Conservation (phyloP, 495 filamentous ascomycete species). For the Xylaria flabelliformis region DNA sequence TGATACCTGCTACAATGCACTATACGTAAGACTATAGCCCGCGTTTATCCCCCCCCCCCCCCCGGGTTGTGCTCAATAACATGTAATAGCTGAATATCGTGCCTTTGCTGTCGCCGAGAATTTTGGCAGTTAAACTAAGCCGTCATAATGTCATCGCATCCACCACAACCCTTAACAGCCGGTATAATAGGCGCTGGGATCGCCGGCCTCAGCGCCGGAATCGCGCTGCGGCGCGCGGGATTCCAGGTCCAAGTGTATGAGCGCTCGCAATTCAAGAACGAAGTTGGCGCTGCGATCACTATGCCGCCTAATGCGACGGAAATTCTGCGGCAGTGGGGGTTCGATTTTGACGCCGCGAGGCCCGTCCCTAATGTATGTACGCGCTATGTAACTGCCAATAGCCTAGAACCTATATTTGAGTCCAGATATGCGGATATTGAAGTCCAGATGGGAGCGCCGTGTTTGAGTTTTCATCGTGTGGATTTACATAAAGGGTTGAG, state of each 20-base stretch:
- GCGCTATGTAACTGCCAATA: conserved; percentile 40
- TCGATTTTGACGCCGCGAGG: conserved; percentile 47
- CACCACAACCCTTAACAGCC: conserved; percentile 27
- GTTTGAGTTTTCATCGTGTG: conserved; percentile 56
- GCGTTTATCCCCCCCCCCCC: not conserved
- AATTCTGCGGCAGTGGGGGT: conserved; percentile 52
- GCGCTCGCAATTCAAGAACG: conserved; percentile 57
- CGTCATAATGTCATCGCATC: not conserved
- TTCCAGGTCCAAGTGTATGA: conserved; percentile 60
- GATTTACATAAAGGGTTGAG: conserved; percentile 62
- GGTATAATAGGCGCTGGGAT: conserved; percentile 58
- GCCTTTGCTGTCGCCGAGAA: not conserved
- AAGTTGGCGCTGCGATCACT: conserved; percentile 63
- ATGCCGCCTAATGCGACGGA: conserved; percentile 56
- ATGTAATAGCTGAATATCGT: not conserved
- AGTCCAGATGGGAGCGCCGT: conserved; percentile 30
- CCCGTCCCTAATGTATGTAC: conserved; percentile 40
- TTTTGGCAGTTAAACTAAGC: not conserved
- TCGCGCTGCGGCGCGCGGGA: conserved; percentile 56
- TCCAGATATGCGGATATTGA: conserved; percentile 44
- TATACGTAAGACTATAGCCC: not conserved
- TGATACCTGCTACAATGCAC: not conserved
- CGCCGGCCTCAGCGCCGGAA: conserved; percentile 57
- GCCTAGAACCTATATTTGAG: conserved; percentile 33
- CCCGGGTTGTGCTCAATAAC: not conserved